Evolutionary conservation across 805 yeast species (phyloP).

Genomic region (Zygosaccharomyces bisporus): DNA sequence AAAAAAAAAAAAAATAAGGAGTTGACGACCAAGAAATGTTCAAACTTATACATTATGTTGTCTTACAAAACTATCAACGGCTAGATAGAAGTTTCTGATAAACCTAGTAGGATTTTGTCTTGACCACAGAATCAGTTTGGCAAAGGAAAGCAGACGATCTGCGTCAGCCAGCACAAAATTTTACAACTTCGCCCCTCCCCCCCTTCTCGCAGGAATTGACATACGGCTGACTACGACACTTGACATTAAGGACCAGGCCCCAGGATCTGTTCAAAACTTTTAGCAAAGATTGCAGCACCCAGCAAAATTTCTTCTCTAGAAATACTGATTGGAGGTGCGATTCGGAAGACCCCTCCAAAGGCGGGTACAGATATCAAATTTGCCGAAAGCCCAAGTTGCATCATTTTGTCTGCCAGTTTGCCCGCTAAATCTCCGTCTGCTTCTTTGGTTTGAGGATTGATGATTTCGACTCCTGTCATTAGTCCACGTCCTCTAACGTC

Average conservation of each 20-base stretch:
- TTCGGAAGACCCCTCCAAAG: constrained; percentile 24
- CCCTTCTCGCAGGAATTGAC: too few species aligned
- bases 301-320: constrained; percentile 21
- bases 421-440: constrained; percentile 15
- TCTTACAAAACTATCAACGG: too few species aligned
- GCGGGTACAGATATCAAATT: constrained; percentile 28
- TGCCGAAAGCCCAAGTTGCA: constrained; percentile 27
- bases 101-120: too few species aligned
- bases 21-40: too few species aligned
- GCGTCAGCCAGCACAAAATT: too few species aligned
- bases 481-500: constrained; percentile 27
- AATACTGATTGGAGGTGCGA: constrained; percentile 32
- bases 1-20: too few species aligned
- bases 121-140: too few species aligned
- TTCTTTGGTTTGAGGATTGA: constrained; percentile 19
- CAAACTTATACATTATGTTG: too few species aligned
- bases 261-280: constrained; percentile 3
- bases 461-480: constrained; percentile 23
- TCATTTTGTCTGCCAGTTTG: constrained; percentile 17
- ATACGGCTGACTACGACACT: too few species aligned
- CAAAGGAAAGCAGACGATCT: too few species aligned
- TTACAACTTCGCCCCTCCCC: too few species aligned
- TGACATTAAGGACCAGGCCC: background rate
- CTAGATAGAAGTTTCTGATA: too few species aligned
- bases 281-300: constrained; percentile 16